Conservation (phyloP, 1,284 basidiomycete species). For the Lentinula novae-zelandiae region DNA sequence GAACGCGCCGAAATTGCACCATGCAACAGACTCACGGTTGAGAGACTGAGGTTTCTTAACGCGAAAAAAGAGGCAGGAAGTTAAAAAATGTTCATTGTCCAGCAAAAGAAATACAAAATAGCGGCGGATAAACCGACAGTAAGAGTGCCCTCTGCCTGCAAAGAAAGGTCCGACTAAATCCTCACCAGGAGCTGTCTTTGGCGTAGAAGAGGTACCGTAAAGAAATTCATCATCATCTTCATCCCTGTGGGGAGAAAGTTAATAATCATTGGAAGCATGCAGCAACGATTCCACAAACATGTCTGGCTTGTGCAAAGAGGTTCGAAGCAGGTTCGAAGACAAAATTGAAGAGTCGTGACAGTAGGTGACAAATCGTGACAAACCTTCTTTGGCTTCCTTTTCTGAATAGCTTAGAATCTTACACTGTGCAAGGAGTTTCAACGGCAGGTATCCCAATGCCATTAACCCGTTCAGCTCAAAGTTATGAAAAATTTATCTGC, state of each 20-base stretch:
- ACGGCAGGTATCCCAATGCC: too few species aligned
- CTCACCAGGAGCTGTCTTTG: slow-evolving; percentile 41
- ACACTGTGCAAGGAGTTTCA: too few species aligned
- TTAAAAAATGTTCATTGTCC: slow-evolving; percentile 16
- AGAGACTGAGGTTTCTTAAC: slow-evolving; percentile 15
- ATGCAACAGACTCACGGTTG: slow-evolving; percentile 17
- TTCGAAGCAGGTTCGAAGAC: not conserved
- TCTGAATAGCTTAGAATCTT: too few species aligned
- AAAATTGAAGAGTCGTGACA: too few species aligned
- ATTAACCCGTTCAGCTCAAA: too few species aligned
- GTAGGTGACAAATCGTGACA: too few species aligned
- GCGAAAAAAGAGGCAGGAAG: slow-evolving; percentile 16
- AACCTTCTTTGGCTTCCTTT: too few species aligned
- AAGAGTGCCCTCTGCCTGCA: slow-evolving; percentile 25
- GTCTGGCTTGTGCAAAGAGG: not conserved
- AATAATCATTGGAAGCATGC: not conserved
- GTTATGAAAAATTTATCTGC: too few species aligned
- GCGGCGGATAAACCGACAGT: slow-evolving; percentile 36
- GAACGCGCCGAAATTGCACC: slow-evolving; percentile 2
- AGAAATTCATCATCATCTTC: slow-evolving; percentile 78
- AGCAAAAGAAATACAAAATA: slow-evolving; percentile 15
- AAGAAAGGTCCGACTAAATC: slow-evolving; percentile 20
- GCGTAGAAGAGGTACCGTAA: slow-evolving; percentile 41
- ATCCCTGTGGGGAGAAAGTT: not conserved
- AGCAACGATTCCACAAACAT: not conserved